These are phyloP conservation scores for Boletus rufocinnamomeus DNA, from an alignment of 768 basidiomycete species.

Conservation along the genomic window DNA sequence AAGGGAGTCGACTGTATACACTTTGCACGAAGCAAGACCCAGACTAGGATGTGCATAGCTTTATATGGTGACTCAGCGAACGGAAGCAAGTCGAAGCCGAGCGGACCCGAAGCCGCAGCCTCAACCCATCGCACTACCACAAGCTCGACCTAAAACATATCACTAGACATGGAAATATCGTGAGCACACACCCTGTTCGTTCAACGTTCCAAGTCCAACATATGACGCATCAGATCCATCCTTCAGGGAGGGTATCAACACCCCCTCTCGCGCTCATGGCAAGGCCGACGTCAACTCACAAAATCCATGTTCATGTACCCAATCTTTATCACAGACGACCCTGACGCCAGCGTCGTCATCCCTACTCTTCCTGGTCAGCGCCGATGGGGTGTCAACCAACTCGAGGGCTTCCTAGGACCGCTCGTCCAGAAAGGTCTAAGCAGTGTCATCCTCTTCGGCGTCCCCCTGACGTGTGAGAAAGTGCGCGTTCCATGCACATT, in stretches of 20 bases:
- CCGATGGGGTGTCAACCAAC: slow-evolving; percentile 92
- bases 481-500: slow-evolving; percentile 39
- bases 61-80: not conserved
- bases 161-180: slow-evolving; percentile 45
- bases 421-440: slow-evolving; percentile 86
- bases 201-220: slow-evolving; percentile 7
- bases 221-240: slow-evolving; percentile 53
- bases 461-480: slow-evolving; percentile 79
- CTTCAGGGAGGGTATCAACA: slow-evolving; percentile 95
- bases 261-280: slow-evolving; percentile 86
- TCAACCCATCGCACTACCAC: not conserved
- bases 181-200: slow-evolving; percentile 27
- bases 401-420: slow-evolving; percentile 85
- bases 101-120: too few relatives aligned
- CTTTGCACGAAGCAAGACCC: not conserved
- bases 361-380: slow-evolving; percentile 80
- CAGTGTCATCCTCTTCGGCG: slow-evolving; percentile 95
- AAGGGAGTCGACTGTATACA: too few relatives aligned
- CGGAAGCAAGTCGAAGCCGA: not conserved
- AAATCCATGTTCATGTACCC: slow-evolving; percentile 99
- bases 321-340: slow-evolving; percentile 96
- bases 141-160: not conserved
- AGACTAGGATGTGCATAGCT: too few relatives aligned
- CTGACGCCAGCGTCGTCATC: slow-evolving; percentile 79
- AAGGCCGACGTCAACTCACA: slow-evolving; percentile 73